Evolutionary conservation across 495 filamentous ascomycete species (phyloP).

Genomic region (Aspergillus nidulans): DNA sequence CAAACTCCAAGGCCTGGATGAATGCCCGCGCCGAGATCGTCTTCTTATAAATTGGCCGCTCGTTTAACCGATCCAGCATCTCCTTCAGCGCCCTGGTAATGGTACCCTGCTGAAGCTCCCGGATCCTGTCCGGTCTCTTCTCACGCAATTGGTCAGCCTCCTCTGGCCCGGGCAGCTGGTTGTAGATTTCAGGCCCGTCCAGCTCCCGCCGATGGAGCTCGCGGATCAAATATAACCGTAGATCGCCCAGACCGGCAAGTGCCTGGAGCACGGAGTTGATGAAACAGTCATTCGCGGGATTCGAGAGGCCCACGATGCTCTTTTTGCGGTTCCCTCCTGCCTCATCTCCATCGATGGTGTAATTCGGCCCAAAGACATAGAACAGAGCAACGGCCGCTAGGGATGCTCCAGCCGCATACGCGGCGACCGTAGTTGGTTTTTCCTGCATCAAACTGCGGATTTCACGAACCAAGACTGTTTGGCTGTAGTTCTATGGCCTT

Average conservation of each 20-base stretch:
- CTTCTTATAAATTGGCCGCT: slow-evolving; percentile 89
- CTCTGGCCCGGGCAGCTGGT: slow-evolving; percentile 47
- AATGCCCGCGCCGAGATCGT: slow-evolving; percentile 83
- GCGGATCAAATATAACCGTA: slow-evolving; percentile 84
- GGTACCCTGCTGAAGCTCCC: slow-evolving; percentile 70
- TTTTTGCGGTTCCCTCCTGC: slow-evolving; percentile 69
- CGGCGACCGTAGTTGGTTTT: slow-evolving; percentile 77
- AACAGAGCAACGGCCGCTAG: slow-evolving; percentile 93
- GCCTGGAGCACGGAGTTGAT: slow-evolving; percentile 97
- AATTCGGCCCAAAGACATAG: slow-evolving; percentile 95
- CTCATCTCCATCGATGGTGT: slow-evolving; percentile 78
- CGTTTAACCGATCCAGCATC: slow-evolving; percentile 88
- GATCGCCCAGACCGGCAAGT: slow-evolving; percentile 86
- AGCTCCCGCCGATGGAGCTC: slow-evolving; percentile 78
- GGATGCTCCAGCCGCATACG: slow-evolving; percentile 92
- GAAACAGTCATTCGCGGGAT: slow-evolving; percentile 97
- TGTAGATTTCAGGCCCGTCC: slow-evolving; percentile 69
- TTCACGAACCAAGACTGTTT: neutral
- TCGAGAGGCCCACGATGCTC: slow-evolving; percentile 82
- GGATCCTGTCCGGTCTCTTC: slow-evolving; percentile 57
- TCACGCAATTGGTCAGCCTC: slow-evolving; percentile 32
- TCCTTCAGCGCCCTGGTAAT: slow-evolving; percentile 89
- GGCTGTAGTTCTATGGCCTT: slow-evolving; percentile 10
- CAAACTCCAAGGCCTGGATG: slow-evolving; percentile 72
- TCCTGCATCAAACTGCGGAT: slow-evolving; percentile 65